A percentile compares a stretch with the other conserved stretches of the same genome.
Evolutionary conservation across 129 eudicot genomes (phyloP).

Genomic region (Chrysanthemum seticuspe): DNA sequence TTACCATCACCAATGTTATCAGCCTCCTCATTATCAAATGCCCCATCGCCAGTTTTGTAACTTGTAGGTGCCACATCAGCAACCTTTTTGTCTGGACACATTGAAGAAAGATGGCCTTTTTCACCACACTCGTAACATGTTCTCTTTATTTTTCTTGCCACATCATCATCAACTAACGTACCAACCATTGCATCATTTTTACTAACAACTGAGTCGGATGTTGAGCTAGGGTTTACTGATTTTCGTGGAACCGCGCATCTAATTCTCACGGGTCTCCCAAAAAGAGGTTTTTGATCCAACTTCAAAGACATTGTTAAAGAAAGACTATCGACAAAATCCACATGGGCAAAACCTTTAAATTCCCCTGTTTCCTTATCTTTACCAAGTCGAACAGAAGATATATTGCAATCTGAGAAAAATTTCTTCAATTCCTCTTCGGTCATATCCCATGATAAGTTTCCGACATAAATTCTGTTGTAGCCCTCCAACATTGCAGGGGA

Average conservation of each 20-base stretch:
- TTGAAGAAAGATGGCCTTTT: constrained; percentile 56
- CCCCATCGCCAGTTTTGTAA: constrained; percentile 12
- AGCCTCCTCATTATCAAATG: constrained; percentile 17
- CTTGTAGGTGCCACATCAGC: constrained; percentile 27
- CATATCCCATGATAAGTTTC: constrained; percentile 92
- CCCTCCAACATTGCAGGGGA: constrained; percentile 83
- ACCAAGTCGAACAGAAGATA: constrained; percentile 79
- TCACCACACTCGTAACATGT: constrained; percentile 68
- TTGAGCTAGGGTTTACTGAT: constrained; percentile 33
- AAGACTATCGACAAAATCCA: constrained; percentile 68
- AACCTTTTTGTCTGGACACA: constrained; percentile 61
- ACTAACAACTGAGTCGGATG: constrained; percentile 12
- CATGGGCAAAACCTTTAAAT: constrained; percentile 88
- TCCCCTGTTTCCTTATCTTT: constrained; percentile 88
- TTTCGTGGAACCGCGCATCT: constrained; percentile 79
- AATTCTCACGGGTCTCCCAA: constrained; percentile 83
- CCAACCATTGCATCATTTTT: constrained; percentile 11
- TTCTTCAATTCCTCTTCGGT: constrained; percentile 76
- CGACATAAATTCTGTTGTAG: constrained; percentile 83
- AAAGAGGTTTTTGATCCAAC: constrained; percentile 70
- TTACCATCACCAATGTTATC: constrained; percentile 39
- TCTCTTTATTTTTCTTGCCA: constrained; percentile 29
- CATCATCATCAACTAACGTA: neutral
- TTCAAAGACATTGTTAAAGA: constrained; percentile 69
- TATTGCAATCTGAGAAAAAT: constrained; percentile 64